A percentile compares a stretch with the other conserved stretches of the same genome.
phyloP scores from a whole-genome alignment of 768 basidiomycete species.

The Thelephora ganbajun region DNA sequence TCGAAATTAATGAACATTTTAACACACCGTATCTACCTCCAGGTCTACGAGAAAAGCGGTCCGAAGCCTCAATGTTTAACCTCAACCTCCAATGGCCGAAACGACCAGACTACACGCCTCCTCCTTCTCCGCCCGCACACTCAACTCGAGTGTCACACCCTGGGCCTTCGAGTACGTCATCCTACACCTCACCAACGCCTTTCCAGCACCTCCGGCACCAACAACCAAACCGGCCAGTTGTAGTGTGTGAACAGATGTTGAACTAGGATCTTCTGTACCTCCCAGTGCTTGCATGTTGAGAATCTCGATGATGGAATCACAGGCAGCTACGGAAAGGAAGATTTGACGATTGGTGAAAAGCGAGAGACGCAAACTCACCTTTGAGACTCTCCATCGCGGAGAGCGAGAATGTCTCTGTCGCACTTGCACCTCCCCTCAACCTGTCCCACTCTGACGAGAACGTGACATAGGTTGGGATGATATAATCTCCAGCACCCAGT shows the following conservation, averaged over 20 bases:
- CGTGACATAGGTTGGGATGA: slow-evolving; percentile 86
- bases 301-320: slow-evolving; percentile 90
- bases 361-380: slow-evolving; percentile 36
- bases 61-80: neutral
- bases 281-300: slow-evolving; percentile 96
- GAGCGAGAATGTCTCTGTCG: slow-evolving; percentile 88
- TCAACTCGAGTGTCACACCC: slow-evolving; percentile 87
- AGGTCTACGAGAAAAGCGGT: too few relatives aligned
- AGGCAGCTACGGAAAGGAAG: slow-evolving; percentile 54
- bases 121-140: slow-evolving; percentile 84
- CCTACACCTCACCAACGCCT: slow-evolving; percentile 83
- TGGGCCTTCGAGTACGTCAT: slow-evolving; percentile 89
- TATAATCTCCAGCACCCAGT: slow-evolving; percentile 86
- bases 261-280: slow-evolving; percentile 72
- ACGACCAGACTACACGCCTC: slow-evolving; percentile 79
- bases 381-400: slow-evolving; percentile 88
- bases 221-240: slow-evolving; percentile 79
- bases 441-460: slow-evolving; percentile 96
- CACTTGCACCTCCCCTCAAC: slow-evolving; percentile 57
- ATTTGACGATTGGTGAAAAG: slow-evolving; percentile 8
- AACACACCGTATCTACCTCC: too few relatives aligned
- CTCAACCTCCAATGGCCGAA: slow-evolving; percentile 49
- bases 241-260: slow-evolving; percentile 83
- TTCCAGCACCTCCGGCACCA: slow-evolving; percentile 76
- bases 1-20: too few relatives aligned